These are phyloP conservation scores for Porphyrellus cyaneotinctus DNA, from an alignment of 768 basidiomycete species.

Conservation along the genomic window DNA sequence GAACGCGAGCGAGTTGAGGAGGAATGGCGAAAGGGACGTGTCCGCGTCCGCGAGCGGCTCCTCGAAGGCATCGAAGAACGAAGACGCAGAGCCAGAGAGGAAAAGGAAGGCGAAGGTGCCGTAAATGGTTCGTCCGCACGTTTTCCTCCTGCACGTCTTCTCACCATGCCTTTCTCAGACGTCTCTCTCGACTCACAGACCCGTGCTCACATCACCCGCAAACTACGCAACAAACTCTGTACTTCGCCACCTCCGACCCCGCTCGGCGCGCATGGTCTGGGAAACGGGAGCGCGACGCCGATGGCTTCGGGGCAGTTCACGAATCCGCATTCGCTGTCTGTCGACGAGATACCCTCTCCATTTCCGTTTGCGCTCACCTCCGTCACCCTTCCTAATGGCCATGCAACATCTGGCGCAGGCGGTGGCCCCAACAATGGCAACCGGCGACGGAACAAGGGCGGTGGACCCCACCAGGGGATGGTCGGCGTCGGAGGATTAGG, in stretches of 20 bases:
- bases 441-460: constrained; percentile 48
- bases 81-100: constrained; percentile 71
- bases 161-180: constrained; percentile 42
- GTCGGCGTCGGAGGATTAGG: constrained; percentile 62
- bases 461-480: constrained; percentile 52
- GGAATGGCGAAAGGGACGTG: constrained; percentile 73
- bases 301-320: constrained; percentile 66
- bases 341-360: constrained; percentile 83
- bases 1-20: constrained; percentile 78
- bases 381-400: constrained; percentile 38
- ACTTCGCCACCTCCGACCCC: constrained; percentile 79
- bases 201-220: constrained; percentile 77
- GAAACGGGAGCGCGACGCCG: constrained; percentile 46
- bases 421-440: constrained; percentile 37
- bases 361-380: constrained; percentile 73
- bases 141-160: not conserved
- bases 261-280: constrained; percentile 36
- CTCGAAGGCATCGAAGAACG: constrained; percentile 85
- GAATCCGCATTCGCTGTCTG: constrained; percentile 80
- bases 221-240: constrained; percentile 76
- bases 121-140: constrained; percentile 48
- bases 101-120: constrained; percentile 86
- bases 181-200: constrained; percentile 71
- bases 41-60: constrained; percentile 70
- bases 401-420: constrained; percentile 33